These are phyloP conservation scores for Entomortierella parvispora DNA, from an alignment of 192 early-diverging fungal species.

Conservation along the genomic window DNA sequence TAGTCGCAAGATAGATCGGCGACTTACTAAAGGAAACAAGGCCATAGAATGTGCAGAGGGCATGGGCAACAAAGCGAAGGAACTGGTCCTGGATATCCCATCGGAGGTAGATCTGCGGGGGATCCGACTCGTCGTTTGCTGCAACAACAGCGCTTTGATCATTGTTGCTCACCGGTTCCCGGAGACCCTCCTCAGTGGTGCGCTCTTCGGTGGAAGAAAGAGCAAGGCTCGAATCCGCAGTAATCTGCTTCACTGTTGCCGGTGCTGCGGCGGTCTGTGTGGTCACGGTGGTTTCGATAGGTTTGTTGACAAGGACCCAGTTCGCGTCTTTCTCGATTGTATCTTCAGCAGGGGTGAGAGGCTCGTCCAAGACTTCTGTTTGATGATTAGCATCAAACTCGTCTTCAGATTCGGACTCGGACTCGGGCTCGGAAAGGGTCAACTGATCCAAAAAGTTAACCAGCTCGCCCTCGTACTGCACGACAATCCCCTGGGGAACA, in stretches of 20 bases:
- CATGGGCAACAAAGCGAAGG: constrained; percentile 59
- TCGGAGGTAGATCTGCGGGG: constrained; percentile 41
- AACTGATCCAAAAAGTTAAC: constrained; percentile 55
- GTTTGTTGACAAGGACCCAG: constrained; percentile 32
- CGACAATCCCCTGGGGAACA: constrained; percentile 59
- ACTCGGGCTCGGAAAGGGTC: no score
- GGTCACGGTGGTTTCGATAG: neutral
- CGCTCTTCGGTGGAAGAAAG: neutral
- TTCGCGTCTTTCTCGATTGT: neutral
- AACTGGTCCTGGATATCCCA: constrained; percentile 62
- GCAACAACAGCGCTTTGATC: constrained; percentile 2
- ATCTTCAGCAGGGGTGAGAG: neutral
- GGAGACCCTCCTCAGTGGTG: neutral
- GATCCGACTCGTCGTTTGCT: constrained; percentile 5
- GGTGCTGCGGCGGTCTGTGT: neutral
- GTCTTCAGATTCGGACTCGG: no score
- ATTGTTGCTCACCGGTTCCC: neutral
- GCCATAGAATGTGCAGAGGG: constrained; percentile 57
- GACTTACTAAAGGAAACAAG: constrained; percentile 63
- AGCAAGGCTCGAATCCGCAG: neutral
- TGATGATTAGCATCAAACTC: constrained; percentile 10
- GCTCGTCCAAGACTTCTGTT: neutral
- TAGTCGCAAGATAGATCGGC: neutral
- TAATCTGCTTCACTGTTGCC: constrained; percentile 6
- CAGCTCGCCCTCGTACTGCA: constrained; percentile 58